Conservation (phyloP, 768 basidiomycete genomes). For the Boletus reticulatus region DNA sequence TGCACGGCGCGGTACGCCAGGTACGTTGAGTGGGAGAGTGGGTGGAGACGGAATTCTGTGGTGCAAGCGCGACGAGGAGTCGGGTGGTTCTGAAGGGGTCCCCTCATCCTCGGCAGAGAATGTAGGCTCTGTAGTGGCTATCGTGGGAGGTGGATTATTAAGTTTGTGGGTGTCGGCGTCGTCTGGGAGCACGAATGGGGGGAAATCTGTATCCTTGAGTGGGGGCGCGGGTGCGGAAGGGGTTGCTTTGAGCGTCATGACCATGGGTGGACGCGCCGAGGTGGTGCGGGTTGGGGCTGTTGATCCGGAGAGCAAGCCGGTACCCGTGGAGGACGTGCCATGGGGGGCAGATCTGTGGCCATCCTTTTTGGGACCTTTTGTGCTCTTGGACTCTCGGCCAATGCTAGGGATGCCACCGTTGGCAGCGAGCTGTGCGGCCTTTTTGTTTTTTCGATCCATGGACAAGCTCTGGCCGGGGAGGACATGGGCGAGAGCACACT, state of each 20-base stretch:
- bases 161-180: constrained; percentile 38
- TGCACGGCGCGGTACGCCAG: constrained; percentile 48
- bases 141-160: not conserved
- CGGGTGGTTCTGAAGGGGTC: constrained; percentile 1
- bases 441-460: constrained; percentile 98
- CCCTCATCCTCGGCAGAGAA: constrained; percentile 2
- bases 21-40: constrained; percentile 51
- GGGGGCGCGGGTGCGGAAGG: constrained; percentile 81
- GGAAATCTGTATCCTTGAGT: constrained; percentile 72
- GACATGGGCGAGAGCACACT: constrained; percentile 93
- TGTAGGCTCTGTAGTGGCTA: not conserved
- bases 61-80: constrained; percentile 12
- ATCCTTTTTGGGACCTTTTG: constrained; percentile 40
- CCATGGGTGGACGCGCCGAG: constrained; percentile 57
- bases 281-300: constrained; percentile 63
- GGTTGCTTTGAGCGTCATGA: constrained; percentile 66
- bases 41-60: constrained; percentile 40
- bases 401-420: constrained; percentile 36
- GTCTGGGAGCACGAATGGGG: constrained; percentile 64
- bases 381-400: constrained; percentile 29
- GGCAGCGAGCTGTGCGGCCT: constrained; percentile 73
- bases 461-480: constrained; percentile 91
- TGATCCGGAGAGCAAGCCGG: constrained; percentile 46
- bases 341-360: constrained; percentile 23
- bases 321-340: constrained; percentile 6